Evolutionary conservation across 1,284 basidiomycete species (phyloP), one percentile per base, ranked within the genome.

Genomic region (Heliocybe sulcata): DNA sequence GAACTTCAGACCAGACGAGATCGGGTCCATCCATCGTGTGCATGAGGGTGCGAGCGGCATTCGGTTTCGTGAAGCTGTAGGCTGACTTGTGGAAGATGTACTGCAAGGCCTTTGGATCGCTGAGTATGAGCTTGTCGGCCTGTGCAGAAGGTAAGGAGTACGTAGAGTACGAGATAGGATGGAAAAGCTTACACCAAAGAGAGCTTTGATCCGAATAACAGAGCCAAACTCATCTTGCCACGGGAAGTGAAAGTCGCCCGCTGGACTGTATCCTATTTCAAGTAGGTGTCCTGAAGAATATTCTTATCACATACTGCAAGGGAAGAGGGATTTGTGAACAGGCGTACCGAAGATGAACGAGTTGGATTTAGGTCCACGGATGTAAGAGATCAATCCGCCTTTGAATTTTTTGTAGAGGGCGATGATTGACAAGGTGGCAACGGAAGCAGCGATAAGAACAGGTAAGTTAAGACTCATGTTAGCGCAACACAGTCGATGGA

Each of bases 71-170:
- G 56, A 69, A 78, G 49, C 60, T 63, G 59, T 76, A 74, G 0
- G 69, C 70, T 0, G 71, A 72, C 0, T 68, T 71, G 31, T 69
- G 67, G 52, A 72, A 67, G 29, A 77, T 72, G 57, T 71, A 66
- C 54, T 75, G 72, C 10, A 76, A 58, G 3, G 72, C 72, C 57
- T 75, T 74, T 12, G 75, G 70, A 55, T 79, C 76, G 0, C 14
- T 25, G 27, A 49, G 8, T 33, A 68, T 53, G 29, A 70, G 64
- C 8, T 59, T 55, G 51, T 71, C 57, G 12, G 53, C 56, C 69
- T 68, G 35, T 31, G 6, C 6, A 31, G 29, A 31, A 31, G 29
- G 29, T 31, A 4, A 31, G 29, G 29, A 6, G 12, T 12, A 31
- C 29, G 29, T 4, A 31, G 12, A 31, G 29, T 4, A 31, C 8